phyloP scores from a whole-genome alignment of 2,329 filamentous ascomycete species.

The Colletotrichum shisoi region DNA sequence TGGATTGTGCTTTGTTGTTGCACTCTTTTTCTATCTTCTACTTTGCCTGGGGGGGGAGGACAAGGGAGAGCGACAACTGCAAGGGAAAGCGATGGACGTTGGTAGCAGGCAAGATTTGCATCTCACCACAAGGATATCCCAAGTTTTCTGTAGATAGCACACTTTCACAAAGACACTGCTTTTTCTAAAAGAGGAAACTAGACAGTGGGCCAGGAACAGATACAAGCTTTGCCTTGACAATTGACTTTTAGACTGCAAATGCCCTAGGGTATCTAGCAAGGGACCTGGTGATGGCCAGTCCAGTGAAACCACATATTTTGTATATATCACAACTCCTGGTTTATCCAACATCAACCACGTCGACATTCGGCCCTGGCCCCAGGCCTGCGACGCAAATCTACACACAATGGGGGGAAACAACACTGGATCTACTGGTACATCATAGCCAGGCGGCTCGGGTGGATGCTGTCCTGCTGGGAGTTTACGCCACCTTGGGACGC shows the following conservation, averaged over 20 bases:
- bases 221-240: constrained; percentile 36
- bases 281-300: not conserved
- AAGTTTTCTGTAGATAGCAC: constrained; percentile 45
- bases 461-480: constrained; percentile 52
- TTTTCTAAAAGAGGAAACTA: constrained; percentile 32
- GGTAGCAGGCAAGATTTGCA: constrained; percentile 39
- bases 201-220: constrained; percentile 28
- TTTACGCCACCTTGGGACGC: constrained; percentile 41
- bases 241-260: constrained; percentile 35
- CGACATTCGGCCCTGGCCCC: not conserved
- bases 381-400: not conserved
- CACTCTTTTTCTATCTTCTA: not conserved
- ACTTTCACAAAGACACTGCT: constrained; percentile 33
- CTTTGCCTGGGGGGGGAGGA: not conserved
- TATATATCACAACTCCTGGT: constrained; percentile 13
- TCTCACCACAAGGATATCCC: constrained; percentile 44
- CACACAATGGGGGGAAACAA: no score
- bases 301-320: not conserved
- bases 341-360: not conserved
- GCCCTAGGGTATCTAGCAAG: constrained; percentile 23
- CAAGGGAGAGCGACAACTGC: constrained; percentile 6
- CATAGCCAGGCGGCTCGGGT: constrained; percentile 59
- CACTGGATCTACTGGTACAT: constrained; percentile 37
- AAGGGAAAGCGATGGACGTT: constrained; percentile 18
- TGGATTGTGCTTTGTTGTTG: constrained; percentile 14